Evolutionary conservation across 2,329 filamentous ascomycete species (phyloP), one percentile per base, ranked within the genome.

Genomic region (Chaetoscypha palmicola): DNA sequence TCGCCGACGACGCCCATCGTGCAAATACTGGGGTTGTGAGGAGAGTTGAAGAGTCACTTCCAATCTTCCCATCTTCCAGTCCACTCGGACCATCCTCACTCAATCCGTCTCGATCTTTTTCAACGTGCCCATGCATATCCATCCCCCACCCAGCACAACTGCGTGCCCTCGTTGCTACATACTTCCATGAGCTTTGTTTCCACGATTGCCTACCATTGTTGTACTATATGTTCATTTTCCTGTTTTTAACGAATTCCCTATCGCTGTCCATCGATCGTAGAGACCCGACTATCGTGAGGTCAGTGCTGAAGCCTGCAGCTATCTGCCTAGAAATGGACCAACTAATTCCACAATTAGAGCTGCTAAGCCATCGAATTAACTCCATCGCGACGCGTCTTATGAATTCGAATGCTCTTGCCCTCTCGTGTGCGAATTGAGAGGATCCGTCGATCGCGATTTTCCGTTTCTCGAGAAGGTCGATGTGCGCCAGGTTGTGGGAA

Each of bases 381-480:
- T 47, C 46, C 26, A 54, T 54, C 48, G 38, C 52, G 49, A 58
- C 54, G 54, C 52, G 54, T 54, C 38, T 48, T 28, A 21, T 21
- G 21, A 40, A 39, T 26, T 21, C 28, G 16, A 32, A 20, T 43
- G 19, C 14, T 38, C 3, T 22, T 22, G 19, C 20, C 33, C 24
- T 38, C 14, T 20, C 19, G 34, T 22, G 35, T 24, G 22, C 37
- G 45, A 46, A 49, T 48, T 43, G 38, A 41, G 24, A 32, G 31
- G 14, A 34, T 24, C 24, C 41, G 26, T 35, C 31, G 22, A 30
- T 39, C 41, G 38, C 46, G 38, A 47, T 51, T 41, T 47, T 14
- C 41, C n/a, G 10, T 7, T 11, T 34, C n/a, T 24, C 24, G 2
- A 20, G 30, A 34, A 37, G 23, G 9, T 47, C 40, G 28, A 45